Base-by-base conservation (phyloP, 2,329 filamentous ascomycete species). In the Fusarium mangiferae region DNA sequence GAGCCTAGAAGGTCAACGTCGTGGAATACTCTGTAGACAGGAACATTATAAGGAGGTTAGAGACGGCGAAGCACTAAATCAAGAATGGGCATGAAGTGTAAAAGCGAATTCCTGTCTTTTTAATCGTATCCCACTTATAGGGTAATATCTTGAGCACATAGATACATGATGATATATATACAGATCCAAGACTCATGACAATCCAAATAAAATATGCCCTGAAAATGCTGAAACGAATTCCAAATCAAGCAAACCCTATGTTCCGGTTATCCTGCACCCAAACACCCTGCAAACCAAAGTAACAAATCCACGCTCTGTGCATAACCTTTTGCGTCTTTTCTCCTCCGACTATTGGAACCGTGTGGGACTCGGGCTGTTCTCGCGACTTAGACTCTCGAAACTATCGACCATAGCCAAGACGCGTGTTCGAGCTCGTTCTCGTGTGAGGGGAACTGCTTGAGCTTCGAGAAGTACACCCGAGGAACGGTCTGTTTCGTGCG, bases 401-500 rank as follows among this genome's bases (percentile, higher is more conserved):
- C 81, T 85, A 75, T 90, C 84, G 44, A 90, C 87, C 87, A 90
- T 89, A 51, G 85, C 83, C 52, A 88, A 78, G 35, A 90, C 89
- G 41, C 84, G 79, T 20, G 85, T 85, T 72, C 82, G 78, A 15
- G 85, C 83, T 66, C 80, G 79, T 73, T 85, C 82, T 28, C 77
- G 69, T 35, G 72, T 75, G 28, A 85, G 70, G 46, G 79, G 80
- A 57, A 89, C 81, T n/a, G 83, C 85, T 77, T 88, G 83, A 7
- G 87, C 88, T 26, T 84, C 86, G 55, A 84, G 82, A 35, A 85
- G 70, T 22, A 80, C 80, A 41, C 82, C 80, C 15, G 81, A 82
- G 24, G 78, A 77, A 18, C 79, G 77, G 20, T 80, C 78, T 3
- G 81, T 80, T 12, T 76, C 78, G 64, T 81, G 73, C 20, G 78